Evolutionary conservation across 2,329 filamentous ascomycete species (phyloP), one percentile per base, ranked within the genome.

Genomic region (Seiridium cupressi): DNA sequence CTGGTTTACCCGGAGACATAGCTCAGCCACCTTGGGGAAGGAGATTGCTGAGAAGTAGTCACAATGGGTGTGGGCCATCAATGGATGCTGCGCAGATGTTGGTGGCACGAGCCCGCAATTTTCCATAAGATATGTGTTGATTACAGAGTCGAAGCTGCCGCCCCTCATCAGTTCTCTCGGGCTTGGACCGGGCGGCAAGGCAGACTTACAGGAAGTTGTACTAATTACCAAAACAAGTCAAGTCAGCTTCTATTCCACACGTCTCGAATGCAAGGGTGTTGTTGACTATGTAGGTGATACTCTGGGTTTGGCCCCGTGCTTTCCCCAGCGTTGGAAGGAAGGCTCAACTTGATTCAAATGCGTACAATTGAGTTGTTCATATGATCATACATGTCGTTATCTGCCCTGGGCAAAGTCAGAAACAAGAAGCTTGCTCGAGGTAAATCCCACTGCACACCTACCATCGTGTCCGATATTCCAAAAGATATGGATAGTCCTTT

Each of bases 341-440:
- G 18, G 18, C 18, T 26, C 18, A 26, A 26, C 18, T 26, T 26
- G 18, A 26, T 26, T 26, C 18, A 26, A 26, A 26, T 26, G 18
- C 18, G 18, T 26, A 26, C 18, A 58, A 95, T 83, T 46, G 88
- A 90, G 72, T 96, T 97, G 78, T 97, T 97, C 81, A 96, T 87
- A 73, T 98, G 94, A 62, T 91, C 84, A 75, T 95, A 97, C 91
- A 96, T 95, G 78, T 97, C 93, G 72, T 96, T 96, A 76, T 97
- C 93, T 73, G 86, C 88, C 92, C 92, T 93, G 62, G 36, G 49
- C 11, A 44, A 38, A 34, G 6, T 38, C 65, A n/a, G 31, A 18
- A 51, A 44, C 11, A 6, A 53, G 11, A 46, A 54, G 62, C 60
- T 55, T 61, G 54, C 47, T 61, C 55, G 62, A 66, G 54, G 62